Conservation (phyloP, 305 asterid species). For the Stenogyne calaminthoides region DNA sequence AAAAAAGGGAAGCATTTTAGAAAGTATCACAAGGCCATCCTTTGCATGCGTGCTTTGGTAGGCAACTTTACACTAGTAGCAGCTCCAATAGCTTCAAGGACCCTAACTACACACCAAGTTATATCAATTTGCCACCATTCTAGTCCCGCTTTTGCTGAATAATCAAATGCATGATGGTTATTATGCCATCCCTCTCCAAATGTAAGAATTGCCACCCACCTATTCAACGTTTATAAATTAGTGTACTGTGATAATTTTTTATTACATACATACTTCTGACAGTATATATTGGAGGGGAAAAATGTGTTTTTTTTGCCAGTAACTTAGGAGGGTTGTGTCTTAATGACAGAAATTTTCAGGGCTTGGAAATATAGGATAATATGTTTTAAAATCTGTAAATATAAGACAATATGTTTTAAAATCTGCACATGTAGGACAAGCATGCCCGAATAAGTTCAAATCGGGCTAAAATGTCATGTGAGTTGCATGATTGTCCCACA, state of each 20-base stretch:
- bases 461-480: too few relatives aligned
- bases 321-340: too few relatives aligned
- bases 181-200: constrained; percentile 95
- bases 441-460: too few relatives aligned
- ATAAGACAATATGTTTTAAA: too few relatives aligned
- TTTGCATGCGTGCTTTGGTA: constrained; percentile 43
- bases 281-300: neutral
- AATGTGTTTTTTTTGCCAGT: too few relatives aligned
- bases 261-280: neutral
- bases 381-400: too few relatives aligned
- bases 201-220: constrained; percentile 83
- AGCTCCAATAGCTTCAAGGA: constrained; percentile 61
- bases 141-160: constrained; percentile 69
- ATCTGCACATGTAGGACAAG: too few relatives aligned
- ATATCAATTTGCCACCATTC: constrained; percentile 85
- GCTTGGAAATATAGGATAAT: too few relatives aligned
- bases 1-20: too few relatives aligned
- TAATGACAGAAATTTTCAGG: too few relatives aligned
- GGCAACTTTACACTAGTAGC: constrained; percentile 74
- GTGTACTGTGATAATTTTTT: neutral
- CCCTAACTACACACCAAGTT: constrained; percentile 64
- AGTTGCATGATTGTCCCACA: too few relatives aligned
- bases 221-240: constrained; percentile 12
- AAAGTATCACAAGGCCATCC: constrained; percentile 34
- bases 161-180: constrained; percentile 82